Conservation (phyloP, 805 yeast genomes). For the Aciculoconidium aculeatum region DNA sequence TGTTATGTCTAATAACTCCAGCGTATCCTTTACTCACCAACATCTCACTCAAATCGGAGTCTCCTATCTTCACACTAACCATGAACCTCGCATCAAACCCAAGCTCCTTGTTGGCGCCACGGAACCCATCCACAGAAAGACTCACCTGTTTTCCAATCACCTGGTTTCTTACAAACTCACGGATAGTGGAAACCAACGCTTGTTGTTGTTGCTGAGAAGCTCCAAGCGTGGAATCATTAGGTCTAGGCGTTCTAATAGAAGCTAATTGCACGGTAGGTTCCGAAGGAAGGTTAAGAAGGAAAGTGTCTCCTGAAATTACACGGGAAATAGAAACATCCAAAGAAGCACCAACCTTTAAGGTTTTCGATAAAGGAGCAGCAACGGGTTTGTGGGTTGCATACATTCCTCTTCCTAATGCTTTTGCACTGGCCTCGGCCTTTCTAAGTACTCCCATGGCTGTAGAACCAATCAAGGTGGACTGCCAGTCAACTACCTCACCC, state of each 20-base stretch:
- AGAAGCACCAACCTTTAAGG: slow-evolving; percentile 41
- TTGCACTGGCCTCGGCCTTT: slow-evolving; percentile 60
- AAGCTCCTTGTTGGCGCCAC: slow-evolving; percentile 50
- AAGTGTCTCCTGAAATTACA: slow-evolving; percentile 65
- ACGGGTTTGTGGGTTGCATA: slow-evolving; percentile 41
- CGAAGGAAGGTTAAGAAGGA: slow-evolving; percentile 44
- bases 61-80: slow-evolving; percentile 52
- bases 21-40: slow-evolving; percentile 67
- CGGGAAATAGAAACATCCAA: slow-evolving; percentile 52
- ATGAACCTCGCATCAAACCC: slow-evolving; percentile 61
- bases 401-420: slow-evolving; percentile 48
- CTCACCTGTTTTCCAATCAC: slow-evolving; percentile 68
- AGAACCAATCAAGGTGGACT: slow-evolving; percentile 62
- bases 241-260: slow-evolving; percentile 70
- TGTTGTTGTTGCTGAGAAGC: slow-evolving; percentile 32
- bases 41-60: slow-evolving; percentile 53
- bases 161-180: slow-evolving; percentile 65
- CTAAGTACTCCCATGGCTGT: slow-evolving; percentile 56
- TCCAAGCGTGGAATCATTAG: slow-evolving; percentile 46
- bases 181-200: slow-evolving; percentile 58
- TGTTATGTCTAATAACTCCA: slow-evolving; percentile 70
- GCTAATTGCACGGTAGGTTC: slow-evolving; percentile 70
- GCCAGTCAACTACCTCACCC: slow-evolving; percentile 79
- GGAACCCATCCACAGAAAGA: slow-evolving; percentile 55
- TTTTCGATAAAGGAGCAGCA: slow-evolving; percentile 7